Conservation (phyloP, 2,329 filamentous ascomycete genomes). For the Neodidymelliopsis sp. region DNA sequence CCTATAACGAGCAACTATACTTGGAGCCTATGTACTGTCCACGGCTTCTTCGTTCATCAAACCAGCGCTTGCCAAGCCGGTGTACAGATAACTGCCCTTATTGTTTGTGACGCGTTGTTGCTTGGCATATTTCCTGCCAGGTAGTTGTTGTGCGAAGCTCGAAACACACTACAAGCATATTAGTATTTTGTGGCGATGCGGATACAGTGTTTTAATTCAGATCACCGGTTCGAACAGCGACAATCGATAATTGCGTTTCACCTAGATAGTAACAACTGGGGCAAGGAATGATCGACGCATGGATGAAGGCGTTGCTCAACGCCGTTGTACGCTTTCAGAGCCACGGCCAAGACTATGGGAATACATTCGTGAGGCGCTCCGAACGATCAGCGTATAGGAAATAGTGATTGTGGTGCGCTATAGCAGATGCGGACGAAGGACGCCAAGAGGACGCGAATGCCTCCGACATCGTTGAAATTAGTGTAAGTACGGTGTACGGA, state of each 20-base stretch:
- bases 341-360: neutral
- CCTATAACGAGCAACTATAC: neutral
- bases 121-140: slow-evolving; percentile 10
- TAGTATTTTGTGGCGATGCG: neutral
- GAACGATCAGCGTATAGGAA: neutral
- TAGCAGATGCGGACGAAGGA: neutral
- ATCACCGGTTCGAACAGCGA: neutral
- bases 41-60: neutral
- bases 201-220: slow-evolving; percentile 1
- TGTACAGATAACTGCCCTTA: neutral
- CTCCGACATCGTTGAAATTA: slow-evolving; percentile 8
- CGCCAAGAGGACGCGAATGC: slow-evolving; percentile 1
- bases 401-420: neutral
- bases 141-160: slow-evolving; percentile 1
- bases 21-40: neutral
- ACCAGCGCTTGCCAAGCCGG: slow-evolving; percentile 1
- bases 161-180: slow-evolving; percentile 14
- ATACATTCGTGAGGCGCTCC: neutral
- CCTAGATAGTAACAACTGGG: slow-evolving; percentile 4
- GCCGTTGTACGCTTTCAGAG: neutral
- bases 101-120: slow-evolving; percentile 3
- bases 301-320: slow-evolving; percentile 5
- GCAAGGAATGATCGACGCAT: slow-evolving; percentile 7
- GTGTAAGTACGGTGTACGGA: slow-evolving; percentile 2
- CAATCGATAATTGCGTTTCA: slow-evolving; percentile 2